These are phyloP conservation scores for Leishmania mexicana DNA, from an alignment of 208 protist genomes.

Conservation along the genomic window DNA sequence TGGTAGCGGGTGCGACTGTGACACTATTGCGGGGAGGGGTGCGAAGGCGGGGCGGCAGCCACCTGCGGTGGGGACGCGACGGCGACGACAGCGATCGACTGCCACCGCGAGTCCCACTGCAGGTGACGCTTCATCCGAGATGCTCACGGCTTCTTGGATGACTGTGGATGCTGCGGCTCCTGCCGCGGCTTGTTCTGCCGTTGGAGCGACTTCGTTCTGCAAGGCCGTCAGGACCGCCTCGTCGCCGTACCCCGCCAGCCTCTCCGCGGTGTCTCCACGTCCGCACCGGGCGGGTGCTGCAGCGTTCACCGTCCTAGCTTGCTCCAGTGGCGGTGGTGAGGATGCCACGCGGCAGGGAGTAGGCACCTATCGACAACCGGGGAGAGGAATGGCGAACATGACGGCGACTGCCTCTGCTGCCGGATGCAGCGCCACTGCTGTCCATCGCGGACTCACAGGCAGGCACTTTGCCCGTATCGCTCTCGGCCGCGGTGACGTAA, in stretches of 20 bases:
- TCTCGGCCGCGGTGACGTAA: background rate
- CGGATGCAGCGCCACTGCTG: background rate
- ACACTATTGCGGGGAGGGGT: background rate
- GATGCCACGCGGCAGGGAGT: background rate
- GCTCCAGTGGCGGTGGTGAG: background rate
- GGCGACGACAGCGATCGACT: background rate
- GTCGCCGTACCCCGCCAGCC: constrained; percentile 4
- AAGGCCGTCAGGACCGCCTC: background rate
- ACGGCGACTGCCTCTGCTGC: background rate
- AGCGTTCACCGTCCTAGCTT: background rate
- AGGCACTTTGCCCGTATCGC: background rate
- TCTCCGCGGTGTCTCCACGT: background rate
- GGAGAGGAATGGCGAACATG: background rate
- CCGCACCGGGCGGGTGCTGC: background rate
- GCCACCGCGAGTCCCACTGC: background rate
- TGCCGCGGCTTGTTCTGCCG: background rate
- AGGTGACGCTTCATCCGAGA: background rate
- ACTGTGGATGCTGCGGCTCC: background rate
- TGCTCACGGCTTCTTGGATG: background rate
- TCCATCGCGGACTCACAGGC: background rate
- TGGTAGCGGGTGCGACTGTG: background rate
- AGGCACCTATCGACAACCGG: background rate
- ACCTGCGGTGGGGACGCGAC: background rate
- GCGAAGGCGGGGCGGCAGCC: background rate
- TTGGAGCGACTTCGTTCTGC: background rate